A percentile compares a stretch with the other conserved stretches of the same genome.
Evolutionary conservation across 345 rosid genomes (phyloP).

Genomic region (Gossypium raimondii): DNA sequence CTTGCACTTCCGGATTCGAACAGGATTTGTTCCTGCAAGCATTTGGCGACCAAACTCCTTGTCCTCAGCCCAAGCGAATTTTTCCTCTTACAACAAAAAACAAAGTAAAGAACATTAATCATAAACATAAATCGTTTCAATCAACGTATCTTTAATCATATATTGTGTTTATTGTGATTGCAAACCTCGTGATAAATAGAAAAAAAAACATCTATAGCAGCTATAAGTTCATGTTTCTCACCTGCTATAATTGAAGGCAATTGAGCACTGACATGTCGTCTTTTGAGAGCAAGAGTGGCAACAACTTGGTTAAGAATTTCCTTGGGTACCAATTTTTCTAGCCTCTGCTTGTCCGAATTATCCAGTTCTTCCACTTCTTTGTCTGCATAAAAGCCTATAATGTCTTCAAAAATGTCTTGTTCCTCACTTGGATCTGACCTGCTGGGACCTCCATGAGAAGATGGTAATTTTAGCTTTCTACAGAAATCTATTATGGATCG

Average conservation of each 20-base stretch:
- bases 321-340: neutral
- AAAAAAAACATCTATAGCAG: too few species aligned
- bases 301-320: neutral
- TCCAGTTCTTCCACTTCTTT: neutral
- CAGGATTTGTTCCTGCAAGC: constrained; percentile 64
- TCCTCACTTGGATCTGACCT: neutral
- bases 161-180: neutral
- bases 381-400: neutral
- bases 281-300: neutral
- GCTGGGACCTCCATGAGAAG: neutral
- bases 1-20: constrained; percentile 42
- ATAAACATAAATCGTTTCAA: neutral
- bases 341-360: neutral
- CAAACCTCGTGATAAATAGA: neutral
- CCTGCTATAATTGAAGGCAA: constrained; percentile 9
- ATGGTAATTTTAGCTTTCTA: neutral
- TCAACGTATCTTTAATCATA: neutral
- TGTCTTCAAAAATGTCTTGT: too few species aligned
- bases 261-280: neutral
- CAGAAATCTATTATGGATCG: neutral
- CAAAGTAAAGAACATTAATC: neutral
- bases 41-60: constrained; percentile 54
- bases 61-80: constrained; percentile 41
- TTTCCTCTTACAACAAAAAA: neutral
- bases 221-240: neutral